Percentiles rank a stretch among this genome's conserved stretches.
Conservation (phyloP, 345 rosid genomes). For the Arabidopsis thaliana region DNA sequence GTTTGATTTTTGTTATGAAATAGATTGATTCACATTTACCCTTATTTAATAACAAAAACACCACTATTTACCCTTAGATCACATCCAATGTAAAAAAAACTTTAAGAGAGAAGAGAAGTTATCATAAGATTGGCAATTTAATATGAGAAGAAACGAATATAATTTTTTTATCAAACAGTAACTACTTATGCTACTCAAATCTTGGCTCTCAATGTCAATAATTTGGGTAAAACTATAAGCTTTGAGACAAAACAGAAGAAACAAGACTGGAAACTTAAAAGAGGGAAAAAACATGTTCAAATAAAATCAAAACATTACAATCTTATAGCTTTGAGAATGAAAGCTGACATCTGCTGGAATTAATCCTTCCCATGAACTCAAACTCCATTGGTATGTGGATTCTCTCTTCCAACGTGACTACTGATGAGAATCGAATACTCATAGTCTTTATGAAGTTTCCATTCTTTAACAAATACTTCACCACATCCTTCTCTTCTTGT, state of each 20-base stretch:
- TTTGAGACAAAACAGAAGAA: background rate
- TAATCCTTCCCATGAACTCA: background rate
- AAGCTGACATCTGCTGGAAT: conserved; percentile 9
- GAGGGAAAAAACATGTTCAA: background rate
- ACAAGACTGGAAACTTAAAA: background rate
- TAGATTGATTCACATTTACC: too few relatives aligned
- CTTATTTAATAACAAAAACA: too few relatives aligned
- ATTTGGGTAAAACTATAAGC: background rate
- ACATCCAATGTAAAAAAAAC: too few relatives aligned
- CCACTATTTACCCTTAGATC: too few relatives aligned
- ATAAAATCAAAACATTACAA: background rate
- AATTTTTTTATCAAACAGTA: background rate
- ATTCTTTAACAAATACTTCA: conserved; percentile 17
- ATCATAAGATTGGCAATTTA: background rate
- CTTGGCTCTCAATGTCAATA: conserved; percentile 6
- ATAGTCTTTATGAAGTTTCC: background rate
- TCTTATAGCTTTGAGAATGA: background rate
- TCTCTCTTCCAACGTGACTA: background rate
- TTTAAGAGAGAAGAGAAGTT: too few relatives aligned
- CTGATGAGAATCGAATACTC: background rate
- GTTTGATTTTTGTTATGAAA: too few relatives aligned
- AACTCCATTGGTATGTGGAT: conserved; percentile 2
- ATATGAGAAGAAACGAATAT: background rate
- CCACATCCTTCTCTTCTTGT: background rate
- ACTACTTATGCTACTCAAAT: background rate